Evolutionary conservation across 169 alveolate genomes (phyloP), one percentile per base, ranked within the genome.

Genomic region (Theileria sp.): DNA sequence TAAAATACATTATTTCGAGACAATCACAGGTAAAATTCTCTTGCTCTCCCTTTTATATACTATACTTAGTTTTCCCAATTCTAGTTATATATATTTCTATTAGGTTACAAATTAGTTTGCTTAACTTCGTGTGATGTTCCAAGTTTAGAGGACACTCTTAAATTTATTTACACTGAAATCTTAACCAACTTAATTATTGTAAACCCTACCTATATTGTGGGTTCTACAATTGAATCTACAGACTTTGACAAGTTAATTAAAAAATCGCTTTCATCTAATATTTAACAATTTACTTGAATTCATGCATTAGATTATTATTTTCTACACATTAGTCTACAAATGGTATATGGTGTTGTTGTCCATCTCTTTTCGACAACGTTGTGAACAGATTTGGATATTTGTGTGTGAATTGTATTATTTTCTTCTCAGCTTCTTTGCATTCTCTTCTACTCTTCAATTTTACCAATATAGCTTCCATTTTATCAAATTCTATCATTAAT

Each of bases 51-150:
- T 4, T 44, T 8, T 44, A 44, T 44, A 44, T 44, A 10, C 54
- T 44, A 44, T 44, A 44, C 8, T 44, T 12, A 23, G 15, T 12
- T 25, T 32, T 4, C 51, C 5, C 62, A 6, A 21, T 28, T 3
- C 44, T 9, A 19, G 10, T 23, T 19, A 50, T 34, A 6, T 19
- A 65, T 71, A 23, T 15, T 32, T 15, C 25, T 4, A 19, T 10
- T 76, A 83, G 89, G 89, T 32, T 83, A 83, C 89, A 83, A 83
- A 76, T 54, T 83, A 10, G 77, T 83, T 15, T 83, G 89, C 61
- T 49, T 83, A 23, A 83, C 89, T 13, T 77, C 87, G 15, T 86
- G 86, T 36, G 89, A 83, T 1, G 79, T 73, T 21, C 69, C 82
- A 0, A 65, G 77, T 49, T 56, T 83, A 44, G 81, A 83, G 73